These are phyloP conservation scores for Metarhizium humberi DNA, from an alignment of 2,329 filamentous ascomycete species.

Conservation along the genomic window DNA sequence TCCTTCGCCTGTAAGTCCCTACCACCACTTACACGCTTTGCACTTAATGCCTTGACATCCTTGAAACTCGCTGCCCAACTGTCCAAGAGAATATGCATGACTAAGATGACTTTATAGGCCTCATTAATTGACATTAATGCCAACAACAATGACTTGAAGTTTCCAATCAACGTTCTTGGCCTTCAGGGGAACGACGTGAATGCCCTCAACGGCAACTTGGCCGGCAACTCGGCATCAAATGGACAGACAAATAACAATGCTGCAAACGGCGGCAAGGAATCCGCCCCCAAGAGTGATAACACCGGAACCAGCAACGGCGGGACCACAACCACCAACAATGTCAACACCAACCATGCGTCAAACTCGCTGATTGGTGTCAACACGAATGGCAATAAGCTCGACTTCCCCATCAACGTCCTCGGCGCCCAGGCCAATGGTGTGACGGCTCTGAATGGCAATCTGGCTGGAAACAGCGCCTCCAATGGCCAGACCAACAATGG, in stretches of 20 bases:
- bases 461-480: not conserved
- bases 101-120: not conserved
- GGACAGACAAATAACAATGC: too few relatives aligned
- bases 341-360: not conserved
- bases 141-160: not conserved
- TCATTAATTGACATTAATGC: not conserved
- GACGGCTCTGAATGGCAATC: not conserved
- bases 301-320: not conserved
- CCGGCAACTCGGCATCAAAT: not conserved
- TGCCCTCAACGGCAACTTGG: not conserved
- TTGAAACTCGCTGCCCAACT: too few relatives aligned
- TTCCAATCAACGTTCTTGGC: not conserved
- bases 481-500: not conserved
- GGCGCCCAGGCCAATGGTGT: slow-evolving; percentile 1
- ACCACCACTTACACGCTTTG: not conserved
- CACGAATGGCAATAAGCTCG: not conserved
- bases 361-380: not conserved
- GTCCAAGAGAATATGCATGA: not conserved
- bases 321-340: not conserved
- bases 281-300: too few relatives aligned
- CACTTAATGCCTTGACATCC: not conserved
- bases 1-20: not conserved
- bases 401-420: slow-evolving; percentile 1
- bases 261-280: not conserved
- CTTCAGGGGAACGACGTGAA: not conserved